These are phyloP conservation scores for Diaporthe longicolla DNA, from an alignment of 2,329 filamentous ascomycete genomes.

Conservation along the genomic window DNA sequence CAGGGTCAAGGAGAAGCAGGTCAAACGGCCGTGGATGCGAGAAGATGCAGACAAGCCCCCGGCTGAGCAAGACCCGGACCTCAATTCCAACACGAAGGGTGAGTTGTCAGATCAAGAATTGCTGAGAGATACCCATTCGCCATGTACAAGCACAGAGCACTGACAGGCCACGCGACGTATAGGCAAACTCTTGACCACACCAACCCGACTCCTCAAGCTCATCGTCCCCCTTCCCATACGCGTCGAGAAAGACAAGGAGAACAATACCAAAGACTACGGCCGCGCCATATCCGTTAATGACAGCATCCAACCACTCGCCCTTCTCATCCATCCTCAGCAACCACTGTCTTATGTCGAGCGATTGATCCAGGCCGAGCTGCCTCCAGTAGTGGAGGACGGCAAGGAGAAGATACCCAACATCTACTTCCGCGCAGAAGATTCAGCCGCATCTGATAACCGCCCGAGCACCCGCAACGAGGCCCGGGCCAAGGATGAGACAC, in stretches of 20 bases:
- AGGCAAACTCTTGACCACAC: constrained; percentile 85
- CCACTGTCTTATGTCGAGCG: constrained; percentile 91
- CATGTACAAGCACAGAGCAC: neutral
- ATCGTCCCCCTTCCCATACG: constrained; percentile 77
- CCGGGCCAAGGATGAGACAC: constrained; percentile 47
- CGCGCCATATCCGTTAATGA: constrained; percentile 55
- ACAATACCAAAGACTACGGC: constrained; percentile 49
- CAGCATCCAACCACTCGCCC: constrained; percentile 82
- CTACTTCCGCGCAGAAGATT: constrained; percentile 84
- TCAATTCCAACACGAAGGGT: constrained; percentile 53
- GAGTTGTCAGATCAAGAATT: neutral
- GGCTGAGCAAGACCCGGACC: constrained; percentile 48
- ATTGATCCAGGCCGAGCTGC: constrained; percentile 89
- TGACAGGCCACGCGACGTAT: neutral
- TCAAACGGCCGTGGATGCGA: constrained; percentile 76
- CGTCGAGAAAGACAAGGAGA: constrained; percentile 56
- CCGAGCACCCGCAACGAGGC: constrained; percentile 52
- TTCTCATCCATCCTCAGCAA: constrained; percentile 90
- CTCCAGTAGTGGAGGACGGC: constrained; percentile 75
- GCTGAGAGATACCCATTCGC: neutral
- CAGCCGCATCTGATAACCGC: constrained; percentile 69
- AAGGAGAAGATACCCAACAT: constrained; percentile 80
- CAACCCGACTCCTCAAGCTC: constrained; percentile 83
- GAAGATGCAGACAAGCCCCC: constrained; percentile 66
- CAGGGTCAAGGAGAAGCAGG: constrained; percentile 67